Base-by-base conservation (phyloP, 495 filamentous ascomycete genomes). In the Hypoxylon fragiforme region DNA sequence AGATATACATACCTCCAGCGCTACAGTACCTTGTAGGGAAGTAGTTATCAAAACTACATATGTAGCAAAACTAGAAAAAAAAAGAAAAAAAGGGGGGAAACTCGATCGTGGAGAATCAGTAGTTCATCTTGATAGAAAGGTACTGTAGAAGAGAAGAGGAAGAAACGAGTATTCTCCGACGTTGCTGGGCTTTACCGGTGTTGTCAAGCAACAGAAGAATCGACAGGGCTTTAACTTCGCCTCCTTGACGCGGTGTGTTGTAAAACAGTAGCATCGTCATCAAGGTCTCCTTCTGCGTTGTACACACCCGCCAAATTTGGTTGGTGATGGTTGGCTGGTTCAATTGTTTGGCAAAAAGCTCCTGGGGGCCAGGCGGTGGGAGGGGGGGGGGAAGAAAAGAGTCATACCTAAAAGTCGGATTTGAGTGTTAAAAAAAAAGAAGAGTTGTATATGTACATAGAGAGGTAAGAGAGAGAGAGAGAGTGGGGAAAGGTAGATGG, bases 221-320 rank as follows among this genome's bases (percentile, higher is more conserved):
- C 24, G 9, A 28, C 24, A 28, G 9, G 24, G 24, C 24, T 28
- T 28, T 28, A 28, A 28, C 24, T 28, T 56, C 18, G 54, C 54
- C 42, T 39, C 47, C 30, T 21, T 47, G 47, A 53, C 44, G 32
- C 31, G 22, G 39, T 44, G 31, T 49, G 52, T 41, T 52, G 43
- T 52, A 28, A 28, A 28, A 28, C 24, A 26, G 47, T 35, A 52
- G 54, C 47, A 40, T 62, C 58, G 45, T 56, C 43, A 47, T 57
- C 24, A 44, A 50, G 51, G 52, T 49, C 51, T 45, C 58, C 42
- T 52, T 55, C 19, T 45, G 36, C 50, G 58, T 62, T 55, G 53
- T 62, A 50, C 53, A 61, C 51, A 61, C 46, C 46, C 46, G 57
- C 50, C 46, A 61, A 28, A 44, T 16, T 50, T 43, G 12, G n/a